phyloP scores from a whole-genome alignment of 75 land plant species.

The Cupressus sempervirens region DNA sequence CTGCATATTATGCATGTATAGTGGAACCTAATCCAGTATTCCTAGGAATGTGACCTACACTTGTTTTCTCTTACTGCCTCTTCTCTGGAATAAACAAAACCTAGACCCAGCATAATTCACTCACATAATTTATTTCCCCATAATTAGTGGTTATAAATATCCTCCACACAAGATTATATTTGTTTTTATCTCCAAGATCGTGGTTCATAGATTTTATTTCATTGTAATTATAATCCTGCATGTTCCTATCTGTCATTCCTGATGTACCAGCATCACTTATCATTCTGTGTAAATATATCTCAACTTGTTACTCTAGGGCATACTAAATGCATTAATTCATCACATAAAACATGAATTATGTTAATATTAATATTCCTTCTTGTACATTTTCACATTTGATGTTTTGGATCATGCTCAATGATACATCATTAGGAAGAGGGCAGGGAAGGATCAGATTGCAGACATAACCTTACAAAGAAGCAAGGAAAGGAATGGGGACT shows the following conservation, averaged over 20 bases:
- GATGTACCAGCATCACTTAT: background rate
- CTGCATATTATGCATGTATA: background rate
- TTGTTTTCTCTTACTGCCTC: background rate
- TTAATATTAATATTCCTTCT: no score
- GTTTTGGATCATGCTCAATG: no score
- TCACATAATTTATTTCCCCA: background rate
- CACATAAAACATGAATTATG: background rate
- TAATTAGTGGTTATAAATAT: background rate
- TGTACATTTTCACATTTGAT: no score
- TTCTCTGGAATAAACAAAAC: background rate
- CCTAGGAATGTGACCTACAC: background rate
- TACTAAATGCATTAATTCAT: background rate
- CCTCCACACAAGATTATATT: background rate
- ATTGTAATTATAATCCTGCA: background rate
- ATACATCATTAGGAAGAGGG: no score
- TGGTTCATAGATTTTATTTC: background rate
- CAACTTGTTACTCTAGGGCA: background rate
- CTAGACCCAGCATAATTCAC: background rate
- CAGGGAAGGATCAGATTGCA: no score
- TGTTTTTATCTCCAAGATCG: background rate
- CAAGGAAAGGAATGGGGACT: no score
- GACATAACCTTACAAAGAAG: no score
- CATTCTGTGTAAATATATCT: background rate
- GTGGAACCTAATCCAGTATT: background rate
- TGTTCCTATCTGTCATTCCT: background rate